A percentile compares a stretch with the other conserved stretches of the same genome.
Conservation (phyloP, 2,329 filamentous ascomycete genomes). For the Gaeumannomyces sp. region DNA sequence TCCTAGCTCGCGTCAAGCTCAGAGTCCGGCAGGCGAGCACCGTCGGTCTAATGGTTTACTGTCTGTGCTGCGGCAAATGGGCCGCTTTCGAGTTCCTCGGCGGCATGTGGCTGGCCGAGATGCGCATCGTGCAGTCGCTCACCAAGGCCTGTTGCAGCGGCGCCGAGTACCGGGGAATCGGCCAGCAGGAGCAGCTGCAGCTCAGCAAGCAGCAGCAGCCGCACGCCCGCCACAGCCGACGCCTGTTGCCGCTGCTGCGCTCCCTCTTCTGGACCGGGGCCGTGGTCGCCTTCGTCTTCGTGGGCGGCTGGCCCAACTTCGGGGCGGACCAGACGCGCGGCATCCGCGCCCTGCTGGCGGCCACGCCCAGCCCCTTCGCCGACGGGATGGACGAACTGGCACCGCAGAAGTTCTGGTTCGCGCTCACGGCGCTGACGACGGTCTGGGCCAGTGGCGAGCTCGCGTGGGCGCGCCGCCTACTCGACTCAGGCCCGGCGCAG, state of each 20-base stretch:
- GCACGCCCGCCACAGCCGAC: neutral
- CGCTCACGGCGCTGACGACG: slow-evolving; percentile 25
- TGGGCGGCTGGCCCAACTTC: slow-evolving; percentile 35
- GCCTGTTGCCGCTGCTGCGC: slow-evolving; percentile 7
- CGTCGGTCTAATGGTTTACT: slow-evolving; percentile 31
- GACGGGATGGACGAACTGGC: slow-evolving; percentile 22
- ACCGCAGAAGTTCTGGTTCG: slow-evolving; percentile 33
- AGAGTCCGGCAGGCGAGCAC: slow-evolving; percentile 25
- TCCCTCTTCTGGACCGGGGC: slow-evolving; percentile 20
- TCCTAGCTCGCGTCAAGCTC: slow-evolving; percentile 28
- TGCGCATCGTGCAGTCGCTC: slow-evolving; percentile 30
- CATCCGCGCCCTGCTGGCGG: slow-evolving; percentile 24
- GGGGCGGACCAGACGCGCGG: slow-evolving; percentile 27
- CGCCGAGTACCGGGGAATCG: slow-evolving; percentile 8
- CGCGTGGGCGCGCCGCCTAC: slow-evolving; percentile 27
- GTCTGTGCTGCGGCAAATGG: slow-evolving; percentile 32
- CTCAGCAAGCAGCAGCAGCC: neutral
- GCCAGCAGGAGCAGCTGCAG: slow-evolving; percentile 1
- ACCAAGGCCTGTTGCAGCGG: slow-evolving; percentile 1
- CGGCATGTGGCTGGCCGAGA: slow-evolving; percentile 39
- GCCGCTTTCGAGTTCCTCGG: slow-evolving; percentile 39
- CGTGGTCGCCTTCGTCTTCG: slow-evolving; percentile 25
- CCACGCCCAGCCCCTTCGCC: slow-evolving; percentile 28
- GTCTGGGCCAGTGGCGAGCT: slow-evolving; percentile 35
- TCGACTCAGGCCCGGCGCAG: slow-evolving; percentile 41